Percentiles rank a stretch among this genome's conserved stretches.
phyloP scores from a whole-genome alignment of 2,329 filamentous ascomycete genomes.

The Eutypella sp. region DNA sequence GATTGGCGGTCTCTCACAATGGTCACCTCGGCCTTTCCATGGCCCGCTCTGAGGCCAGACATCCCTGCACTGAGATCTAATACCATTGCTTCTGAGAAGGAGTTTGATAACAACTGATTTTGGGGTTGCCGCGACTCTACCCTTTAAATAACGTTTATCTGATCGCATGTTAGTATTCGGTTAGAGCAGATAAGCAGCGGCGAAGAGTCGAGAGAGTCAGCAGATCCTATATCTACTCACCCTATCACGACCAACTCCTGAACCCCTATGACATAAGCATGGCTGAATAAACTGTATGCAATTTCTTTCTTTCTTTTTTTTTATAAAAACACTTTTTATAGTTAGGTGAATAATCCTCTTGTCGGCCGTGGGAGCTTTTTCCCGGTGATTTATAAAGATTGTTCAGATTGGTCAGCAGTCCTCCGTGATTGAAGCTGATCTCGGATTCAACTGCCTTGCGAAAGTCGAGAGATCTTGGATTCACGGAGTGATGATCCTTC shows the following conservation, averaged over 20 bases:
- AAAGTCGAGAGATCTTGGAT: neutral
- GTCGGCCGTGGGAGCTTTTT: neutral
- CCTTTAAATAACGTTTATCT: constrained; percentile 13
- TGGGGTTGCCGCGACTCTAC: constrained; percentile 12
- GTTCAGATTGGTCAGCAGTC: neutral
- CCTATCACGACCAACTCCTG: constrained; percentile 3
- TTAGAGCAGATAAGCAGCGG: constrained; percentile 4
- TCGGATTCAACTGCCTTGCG: neutral
- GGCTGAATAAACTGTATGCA: constrained; percentile 5
- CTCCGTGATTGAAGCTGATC: neutral
- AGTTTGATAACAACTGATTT: neutral
- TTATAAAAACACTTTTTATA: neutral
- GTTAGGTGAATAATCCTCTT: neutral
- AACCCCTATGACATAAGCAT: constrained; percentile 20
- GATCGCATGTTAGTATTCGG: constrained; percentile 12
- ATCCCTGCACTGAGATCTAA: constrained; percentile 21
- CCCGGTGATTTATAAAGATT: neutral
- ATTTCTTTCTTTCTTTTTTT: neutral
- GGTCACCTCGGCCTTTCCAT: constrained; percentile 22
- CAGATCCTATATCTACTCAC: constrained; percentile 16
- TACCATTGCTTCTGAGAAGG: constrained; percentile 26
- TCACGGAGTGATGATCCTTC: neutral
- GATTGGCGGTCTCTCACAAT: constrained; percentile 26
- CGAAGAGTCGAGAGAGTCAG: constrained; percentile 9
- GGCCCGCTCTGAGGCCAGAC: constrained; percentile 24